Evolutionary conservation across 305 asterid genomes (phyloP), one percentile per base, ranked within the genome.

Genomic region (Solanum aculeatissimum): DNA sequence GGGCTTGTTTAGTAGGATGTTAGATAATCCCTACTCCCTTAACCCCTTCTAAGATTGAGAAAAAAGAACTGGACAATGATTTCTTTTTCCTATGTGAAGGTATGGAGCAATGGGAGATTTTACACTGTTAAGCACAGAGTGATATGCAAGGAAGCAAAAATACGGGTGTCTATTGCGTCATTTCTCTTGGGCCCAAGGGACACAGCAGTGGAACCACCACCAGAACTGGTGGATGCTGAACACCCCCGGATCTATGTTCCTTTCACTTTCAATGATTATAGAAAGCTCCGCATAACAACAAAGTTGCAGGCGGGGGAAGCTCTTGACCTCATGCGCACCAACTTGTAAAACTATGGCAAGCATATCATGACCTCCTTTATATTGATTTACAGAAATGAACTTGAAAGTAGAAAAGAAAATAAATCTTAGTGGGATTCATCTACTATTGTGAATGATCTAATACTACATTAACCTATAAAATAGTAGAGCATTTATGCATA

Each of bases 21-120:
- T 70, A n/a, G 12, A 42, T 70, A 70, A 4, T 70, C 42, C 49
- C 54, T 70, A 42, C 54, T n/a, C 16, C 54, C 19, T 40, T 70
- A 12, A 12, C 54, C 54, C 79, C 12, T 70, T 18, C 16, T 68
- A 68, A 68, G 27, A 68, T 68, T 6, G 51, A 11, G 49, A 19
- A 19, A 69, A 6, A 69, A 19, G 29, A 69, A 38, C 11, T 19
- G 12, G n/a, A 71, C 3, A 21, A 11, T 53, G 42, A 11, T 21
- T 7, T 14, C 14, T 7, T 77, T 71, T 40, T 51, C 51, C 32
- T 47, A 47, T 75, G 81, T 47, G 12, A 69, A 89, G 88, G 86
- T 29, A 11, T 86, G 89, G 90, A 88, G 89, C 89, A 89, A 87
- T 40, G 89, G 89, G 18, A 89, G 87, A 77, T 85, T 87, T 51